Conservation (phyloP, 2,329 filamentous ascomycete species). For the Aspergillus awamori region DNA sequence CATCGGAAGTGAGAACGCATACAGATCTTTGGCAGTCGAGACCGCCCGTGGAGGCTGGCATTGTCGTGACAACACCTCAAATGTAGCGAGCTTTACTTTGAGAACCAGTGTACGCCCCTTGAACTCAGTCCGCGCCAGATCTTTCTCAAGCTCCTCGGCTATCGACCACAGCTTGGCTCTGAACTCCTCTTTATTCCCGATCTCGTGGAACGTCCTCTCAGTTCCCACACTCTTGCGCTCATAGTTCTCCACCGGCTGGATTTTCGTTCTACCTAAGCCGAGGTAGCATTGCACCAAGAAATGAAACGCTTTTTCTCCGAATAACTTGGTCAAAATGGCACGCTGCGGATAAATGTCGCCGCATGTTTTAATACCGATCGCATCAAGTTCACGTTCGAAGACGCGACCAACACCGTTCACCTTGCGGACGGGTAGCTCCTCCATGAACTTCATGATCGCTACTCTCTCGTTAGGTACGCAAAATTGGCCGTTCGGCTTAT, state of each 20-base stretch:
- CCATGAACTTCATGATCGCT: conserved; percentile 84
- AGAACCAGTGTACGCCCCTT: conserved; percentile 89
- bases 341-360: conserved; percentile 82
- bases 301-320: conserved; percentile 87
- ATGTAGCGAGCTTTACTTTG: conserved; percentile 93
- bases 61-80: conserved; percentile 86
- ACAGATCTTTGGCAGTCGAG: conserved; percentile 76
- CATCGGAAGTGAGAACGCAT: conserved; percentile 79
- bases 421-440: conserved; percentile 78
- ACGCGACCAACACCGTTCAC: conserved; percentile 95
- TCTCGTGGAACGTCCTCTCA: conserved; percentile 85
- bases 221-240: conserved; percentile 93
- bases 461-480: conserved; percentile 70
- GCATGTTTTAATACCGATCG: conserved; percentile 84
- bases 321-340: conserved; percentile 72
- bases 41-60: conserved; percentile 71
- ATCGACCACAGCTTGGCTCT: conserved; percentile 77
- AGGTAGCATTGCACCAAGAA: conserved; percentile 85
- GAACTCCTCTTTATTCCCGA: conserved; percentile 68
- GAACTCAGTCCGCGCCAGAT: conserved; percentile 75
- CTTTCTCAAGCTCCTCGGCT: conserved; percentile 83
- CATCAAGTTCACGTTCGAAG: conserved; percentile 84
- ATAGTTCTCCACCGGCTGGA: conserved; percentile 85
- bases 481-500: conserved; percentile 96
- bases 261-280: conserved; percentile 79